phyloP scores from a whole-genome alignment of 2,329 filamentous ascomycete genomes.

The Aspergillus texensis region DNA sequence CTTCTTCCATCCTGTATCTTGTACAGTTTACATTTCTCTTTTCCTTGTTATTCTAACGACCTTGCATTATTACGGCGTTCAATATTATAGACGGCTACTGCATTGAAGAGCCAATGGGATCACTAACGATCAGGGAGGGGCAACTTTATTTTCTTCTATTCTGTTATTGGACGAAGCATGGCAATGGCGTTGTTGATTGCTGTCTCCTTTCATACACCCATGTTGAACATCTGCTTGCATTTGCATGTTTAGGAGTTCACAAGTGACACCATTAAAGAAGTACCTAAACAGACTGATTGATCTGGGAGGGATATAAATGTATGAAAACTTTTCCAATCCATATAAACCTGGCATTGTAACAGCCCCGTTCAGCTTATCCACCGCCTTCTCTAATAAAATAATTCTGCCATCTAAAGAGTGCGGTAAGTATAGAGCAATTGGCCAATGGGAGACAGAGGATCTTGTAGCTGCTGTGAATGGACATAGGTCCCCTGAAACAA shows the following conservation, averaged over 20 bases:
- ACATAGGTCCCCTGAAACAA: background rate
- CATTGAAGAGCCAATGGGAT: background rate
- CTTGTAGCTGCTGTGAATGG: background rate
- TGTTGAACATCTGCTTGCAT: constrained; percentile 22
- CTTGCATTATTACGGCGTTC: constrained; percentile 27
- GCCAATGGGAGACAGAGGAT: background rate
- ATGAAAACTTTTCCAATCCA: background rate
- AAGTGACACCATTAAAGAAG: background rate
- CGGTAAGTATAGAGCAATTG: background rate
- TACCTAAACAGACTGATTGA: background rate
- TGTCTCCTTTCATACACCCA: constrained; percentile 7
- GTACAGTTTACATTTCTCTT: constrained; percentile 15
- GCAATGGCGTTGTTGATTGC: constrained; percentile 17
- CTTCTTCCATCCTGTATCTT: constrained; percentile 17
- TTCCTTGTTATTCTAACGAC: constrained; percentile 17
- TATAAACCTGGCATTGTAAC: background rate
- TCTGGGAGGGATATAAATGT: background rate
- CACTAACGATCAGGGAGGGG: constrained; percentile 13
- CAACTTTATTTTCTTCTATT: constrained; percentile 1
- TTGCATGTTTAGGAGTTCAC: constrained; percentile 25
- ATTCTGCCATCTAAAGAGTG: background rate
- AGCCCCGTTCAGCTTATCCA: background rate
- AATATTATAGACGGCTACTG: constrained; percentile 17
- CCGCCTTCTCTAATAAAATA: background rate
- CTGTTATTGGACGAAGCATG: constrained; percentile 12